Evolutionary conservation across 108 stramenopile genomes (phyloP), one percentile per base, ranked within the genome.

Genomic region (Skeletonema tropicum): DNA sequence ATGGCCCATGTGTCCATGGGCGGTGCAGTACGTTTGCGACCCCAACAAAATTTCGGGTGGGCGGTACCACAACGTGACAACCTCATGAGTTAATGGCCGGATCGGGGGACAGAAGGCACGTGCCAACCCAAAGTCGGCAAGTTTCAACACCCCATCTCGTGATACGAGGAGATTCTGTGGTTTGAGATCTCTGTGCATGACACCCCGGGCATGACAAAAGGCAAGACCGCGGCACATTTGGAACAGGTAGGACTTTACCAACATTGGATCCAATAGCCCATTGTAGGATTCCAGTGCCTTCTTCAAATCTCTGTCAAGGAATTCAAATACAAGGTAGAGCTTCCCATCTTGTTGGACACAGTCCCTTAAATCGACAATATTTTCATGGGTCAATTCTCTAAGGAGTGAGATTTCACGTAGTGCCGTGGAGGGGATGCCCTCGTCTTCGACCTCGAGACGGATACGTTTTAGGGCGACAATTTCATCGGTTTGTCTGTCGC

Each of bases 31-130:
- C 6, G 86, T 92, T 68, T 92, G 90, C 10, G 86, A 87, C 42
- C 98, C 98, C 12, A 97, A 84, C 30, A 98, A 76, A 48, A 99
- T 95, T 77, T 99, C 99, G 7, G 98, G 98, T 11, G 97, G 96
- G 13, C 99, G 94, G 82, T 99, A 99, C 98, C 98, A 99, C 42
- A 98, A 89, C 25, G 99, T 99, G 21, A 99, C 97, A 32, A 99
- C 99, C 73, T 98, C 96, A 71, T 97, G 97, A 19, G 97, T 97
- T 70, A 94, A 77, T 4, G 93, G 91, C 12, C 90, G 87, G 55
- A 95, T 91, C 5, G 98, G 98, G 23, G 96, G 96, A 64, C 95
- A 96, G 73, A 97, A 98, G 25, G 99, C 97, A 21, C 99, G 84
- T 3, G 99, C 98, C 13, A 99, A 81, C 36, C 99, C 99, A 73